Evolutionary conservation across 2,329 filamentous ascomycete species (phyloP).

Genomic region (Diaporthe velutina): DNA sequence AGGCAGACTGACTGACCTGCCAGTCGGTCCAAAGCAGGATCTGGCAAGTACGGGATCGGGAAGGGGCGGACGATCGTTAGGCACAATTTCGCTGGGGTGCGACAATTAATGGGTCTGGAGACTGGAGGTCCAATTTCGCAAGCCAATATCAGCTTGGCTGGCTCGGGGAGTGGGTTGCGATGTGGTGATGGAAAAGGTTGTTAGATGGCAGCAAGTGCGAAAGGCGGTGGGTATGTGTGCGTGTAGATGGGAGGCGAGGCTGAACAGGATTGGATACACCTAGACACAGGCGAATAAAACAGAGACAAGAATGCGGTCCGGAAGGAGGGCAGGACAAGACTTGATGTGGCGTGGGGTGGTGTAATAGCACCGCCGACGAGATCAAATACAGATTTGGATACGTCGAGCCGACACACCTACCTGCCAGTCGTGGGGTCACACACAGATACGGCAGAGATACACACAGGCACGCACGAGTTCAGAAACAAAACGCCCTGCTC

Average conservation of each 20-base stretch:
- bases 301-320: slow-evolving; percentile 6
- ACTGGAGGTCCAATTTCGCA: slow-evolving; percentile 25
- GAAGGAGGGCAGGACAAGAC: slow-evolving; percentile 11
- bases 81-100: slow-evolving; percentile 18
- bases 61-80: slow-evolving; percentile 16
- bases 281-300: not conserved
- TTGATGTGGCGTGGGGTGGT: slow-evolving; percentile 4
- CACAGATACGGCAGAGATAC: slow-evolving; percentile 16
- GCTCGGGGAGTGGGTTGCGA: not conserved
- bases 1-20: not conserved
- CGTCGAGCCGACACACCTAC: slow-evolving; percentile 14
- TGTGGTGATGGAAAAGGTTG: slow-evolving; percentile 2
- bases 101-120: slow-evolving; percentile 13
- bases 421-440: not conserved
- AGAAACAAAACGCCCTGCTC: slow-evolving; percentile 1
- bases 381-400: slow-evolving; percentile 31
- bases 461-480: slow-evolving; percentile 9
- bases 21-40: not conserved
- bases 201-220: not conserved
- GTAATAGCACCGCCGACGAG: slow-evolving; percentile 3
- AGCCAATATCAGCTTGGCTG: slow-evolving; percentile 23
- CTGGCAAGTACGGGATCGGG: not conserved
- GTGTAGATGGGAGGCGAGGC: not conserved
- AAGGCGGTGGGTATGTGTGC: not conserved
- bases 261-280: not conserved